Percentiles rank a stretch among this genome's conserved stretches.
Evolutionary conservation across 2,329 filamentous ascomycete genomes (phyloP).

Genomic region (Calonectria pseudoturangicola): DNA sequence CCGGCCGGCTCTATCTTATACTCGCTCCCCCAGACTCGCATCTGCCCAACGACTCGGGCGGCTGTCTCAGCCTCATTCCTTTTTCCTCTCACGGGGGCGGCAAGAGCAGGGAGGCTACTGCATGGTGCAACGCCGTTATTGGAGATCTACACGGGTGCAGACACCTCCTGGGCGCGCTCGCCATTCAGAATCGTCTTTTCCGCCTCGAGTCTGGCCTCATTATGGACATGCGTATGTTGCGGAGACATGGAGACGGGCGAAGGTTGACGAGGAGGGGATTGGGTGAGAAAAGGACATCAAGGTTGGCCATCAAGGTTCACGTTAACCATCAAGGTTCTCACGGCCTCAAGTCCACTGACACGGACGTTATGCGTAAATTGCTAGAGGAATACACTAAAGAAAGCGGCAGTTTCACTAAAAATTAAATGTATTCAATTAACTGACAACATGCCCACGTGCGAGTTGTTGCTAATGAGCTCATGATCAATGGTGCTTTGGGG

Average conservation of each 20-base stretch:
- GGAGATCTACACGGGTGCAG: constrained; percentile 30
- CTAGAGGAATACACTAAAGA: constrained; percentile 20
- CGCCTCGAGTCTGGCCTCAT: constrained; percentile 1
- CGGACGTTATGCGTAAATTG: constrained; percentile 17
- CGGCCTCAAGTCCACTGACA: constrained; percentile 1
- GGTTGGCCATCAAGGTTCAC: constrained; percentile 55
- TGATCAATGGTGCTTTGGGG: background rate
- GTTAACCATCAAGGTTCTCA: constrained; percentile 55
- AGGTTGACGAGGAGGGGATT: constrained; percentile 36
- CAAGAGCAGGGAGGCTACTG: constrained; percentile 8
- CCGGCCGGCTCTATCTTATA: constrained; percentile 40
- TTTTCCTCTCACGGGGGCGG: constrained; percentile 11
- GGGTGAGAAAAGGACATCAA: constrained; percentile 48
- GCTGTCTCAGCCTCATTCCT: constrained; percentile 35
- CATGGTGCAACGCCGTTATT: constrained; percentile 29
- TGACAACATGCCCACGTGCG: constrained; percentile 8
- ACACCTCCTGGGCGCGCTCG: constrained; percentile 4
- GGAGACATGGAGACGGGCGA: constrained; percentile 29
- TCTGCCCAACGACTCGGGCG: constrained; percentile 24
- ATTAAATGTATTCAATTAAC: constrained; percentile 18
- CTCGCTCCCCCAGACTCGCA: background rate
- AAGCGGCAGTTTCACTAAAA: background rate
- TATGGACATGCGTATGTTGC: constrained; percentile 14
- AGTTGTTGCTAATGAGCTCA: constrained; percentile 7
- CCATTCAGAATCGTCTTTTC: constrained; percentile 28